phyloP scores from a whole-genome alignment of 345 rosid genomes.

The Toxicodendron radicans region DNA sequence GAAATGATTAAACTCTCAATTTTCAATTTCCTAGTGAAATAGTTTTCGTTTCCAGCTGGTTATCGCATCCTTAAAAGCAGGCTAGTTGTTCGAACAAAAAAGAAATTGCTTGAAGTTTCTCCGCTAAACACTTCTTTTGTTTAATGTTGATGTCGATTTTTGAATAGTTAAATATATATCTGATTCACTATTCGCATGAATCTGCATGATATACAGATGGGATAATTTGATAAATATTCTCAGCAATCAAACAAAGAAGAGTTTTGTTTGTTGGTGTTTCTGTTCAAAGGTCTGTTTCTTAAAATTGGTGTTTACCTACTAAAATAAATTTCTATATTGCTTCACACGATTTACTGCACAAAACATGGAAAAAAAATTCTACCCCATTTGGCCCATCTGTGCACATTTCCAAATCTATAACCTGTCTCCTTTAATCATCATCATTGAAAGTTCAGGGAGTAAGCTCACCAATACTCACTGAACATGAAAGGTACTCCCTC shows the following conservation, averaged over 20 bases:
- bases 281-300: not conserved
- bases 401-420: not conserved
- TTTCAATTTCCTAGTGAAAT: not conserved
- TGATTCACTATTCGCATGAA: not conserved
- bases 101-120: not conserved
- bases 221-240: not conserved
- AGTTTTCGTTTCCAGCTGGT: not conserved
- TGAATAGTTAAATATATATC: too few relatives aligned
- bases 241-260: not conserved
- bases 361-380: slow-evolving; percentile 4
- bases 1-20: not conserved
- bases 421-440: not conserved
- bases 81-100: too few relatives aligned
- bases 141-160: too few relatives aligned
- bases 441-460: not conserved
- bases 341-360: slow-evolving; percentile 16
- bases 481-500: slow-evolving; percentile 22
- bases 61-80: not conserved
- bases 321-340: not conserved
- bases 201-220: not conserved
- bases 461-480: not conserved
- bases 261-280: not conserved
- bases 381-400: not conserved
- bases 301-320: not conserved
- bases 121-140: not conserved